Evolutionary conservation across 768 basidiomycete genomes (phyloP).

Genomic region (Mycena crocata): DNA sequence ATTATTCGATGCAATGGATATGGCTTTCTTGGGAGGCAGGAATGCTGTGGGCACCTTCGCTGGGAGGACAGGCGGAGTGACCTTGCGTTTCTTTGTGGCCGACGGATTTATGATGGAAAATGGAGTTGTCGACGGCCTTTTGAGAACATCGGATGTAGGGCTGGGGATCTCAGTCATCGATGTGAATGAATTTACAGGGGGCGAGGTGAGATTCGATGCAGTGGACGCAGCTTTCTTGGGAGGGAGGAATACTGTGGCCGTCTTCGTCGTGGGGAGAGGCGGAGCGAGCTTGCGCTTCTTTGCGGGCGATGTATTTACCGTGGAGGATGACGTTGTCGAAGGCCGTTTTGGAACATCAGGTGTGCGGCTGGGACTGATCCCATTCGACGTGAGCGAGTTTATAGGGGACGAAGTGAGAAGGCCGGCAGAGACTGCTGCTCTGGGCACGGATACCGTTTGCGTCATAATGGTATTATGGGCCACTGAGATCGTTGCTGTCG

Average conservation of each 20-base stretch:
- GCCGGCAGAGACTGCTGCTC: too few species aligned
- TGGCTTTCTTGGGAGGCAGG: not conserved
- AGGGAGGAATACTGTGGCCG: not conserved
- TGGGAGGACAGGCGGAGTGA: not conserved
- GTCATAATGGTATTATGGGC: not conserved
- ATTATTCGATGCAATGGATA: not conserved
- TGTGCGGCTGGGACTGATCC: not conserved
- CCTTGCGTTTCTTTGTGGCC: slow-evolving; percentile 24
- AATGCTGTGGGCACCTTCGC: not conserved
- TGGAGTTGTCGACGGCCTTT: slow-evolving; percentile 72
- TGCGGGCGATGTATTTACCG: not conserved
- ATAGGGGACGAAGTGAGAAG: not conserved
- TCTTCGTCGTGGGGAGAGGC: not conserved
- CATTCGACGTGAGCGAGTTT: not conserved
- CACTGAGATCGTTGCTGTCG: not conserved
- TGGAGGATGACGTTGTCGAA: not conserved
- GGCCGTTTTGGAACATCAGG: not conserved
- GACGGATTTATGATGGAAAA: slow-evolving; percentile 46
- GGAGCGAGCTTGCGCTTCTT: not conserved
- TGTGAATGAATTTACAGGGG: too few species aligned
- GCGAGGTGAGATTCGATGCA: not conserved
- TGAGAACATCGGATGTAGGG: slow-evolving; percentile 69
- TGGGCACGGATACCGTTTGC: too few species aligned
- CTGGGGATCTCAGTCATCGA: too few species aligned
- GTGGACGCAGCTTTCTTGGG: not conserved